Evolutionary conservation across 2,329 filamentous ascomycete genomes (phyloP), one percentile per base, ranked within the genome.

Genomic region (Colletotrichum cereale): DNA sequence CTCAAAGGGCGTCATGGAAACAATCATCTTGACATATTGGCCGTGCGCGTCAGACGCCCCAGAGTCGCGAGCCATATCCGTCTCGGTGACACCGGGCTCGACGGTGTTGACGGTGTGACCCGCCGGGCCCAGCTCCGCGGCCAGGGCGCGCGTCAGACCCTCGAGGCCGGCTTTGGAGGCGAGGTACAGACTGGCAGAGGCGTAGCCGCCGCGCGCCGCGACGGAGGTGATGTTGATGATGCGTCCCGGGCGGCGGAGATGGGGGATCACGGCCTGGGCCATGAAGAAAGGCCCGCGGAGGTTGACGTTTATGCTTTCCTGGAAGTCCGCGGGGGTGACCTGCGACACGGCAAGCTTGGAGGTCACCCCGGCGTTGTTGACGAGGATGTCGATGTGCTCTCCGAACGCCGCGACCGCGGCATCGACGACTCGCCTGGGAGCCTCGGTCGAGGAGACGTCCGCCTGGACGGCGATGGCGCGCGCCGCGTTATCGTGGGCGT

Each of bases 181-280:
- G 8, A 53, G 26, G 38, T 69, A 65, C 8, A 69, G 52, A 26
- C 52, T 69, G 2, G 63, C 44, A 8, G 53, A 56, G 2, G 42
- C 24, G 36, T 65, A 69, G 62, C 40, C 42, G 21, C 52, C 48
- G 16, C 67, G 67, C 3, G 61, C 67, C 7, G 61, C 67, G 53
- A 69, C 34, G 36, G 67, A 69, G 5, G 52, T 57, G 44, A 69
- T 61, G n/a, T 69, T 66, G 53, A 69, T 38, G 47, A 69, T 69
- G 44, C 67, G 67, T 10, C 61, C 67, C 21, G 55, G 42, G 0
- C 50, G 42, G 26, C 52, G 52, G 34, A 69, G 67, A 26, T 12
- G 53, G 1, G 67, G 67, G 7, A 50, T 34, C 11, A 55, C 62
- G 6, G 67, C 62, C 18, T 70, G 61, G 3, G 53, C 42, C 61